These are phyloP conservation scores for Vitis hybrid DNA, from an alignment of 177 flowering plant genomes.

Conservation along the genomic window DNA sequence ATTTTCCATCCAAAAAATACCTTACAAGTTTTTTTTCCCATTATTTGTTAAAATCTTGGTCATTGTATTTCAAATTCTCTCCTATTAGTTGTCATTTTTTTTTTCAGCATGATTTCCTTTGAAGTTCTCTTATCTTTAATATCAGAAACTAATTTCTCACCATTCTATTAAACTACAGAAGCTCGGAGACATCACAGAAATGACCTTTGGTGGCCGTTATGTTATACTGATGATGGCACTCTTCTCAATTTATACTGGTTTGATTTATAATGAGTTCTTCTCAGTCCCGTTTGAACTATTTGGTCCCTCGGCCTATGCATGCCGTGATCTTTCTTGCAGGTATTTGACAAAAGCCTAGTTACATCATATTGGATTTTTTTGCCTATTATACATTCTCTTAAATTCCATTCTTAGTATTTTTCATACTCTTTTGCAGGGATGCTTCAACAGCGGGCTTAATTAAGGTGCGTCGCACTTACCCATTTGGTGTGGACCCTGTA, in stretches of 20 bases:
- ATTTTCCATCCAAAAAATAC: not conserved
- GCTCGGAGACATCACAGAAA: constrained; percentile 90
- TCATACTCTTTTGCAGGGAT: constrained; percentile 45
- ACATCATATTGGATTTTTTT: not conserved
- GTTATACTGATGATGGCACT: constrained; percentile 88
- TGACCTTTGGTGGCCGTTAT: constrained; percentile 97
- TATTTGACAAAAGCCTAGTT: constrained; percentile 17
- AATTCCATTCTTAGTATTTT: not conserved
- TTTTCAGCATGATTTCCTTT: not conserved
- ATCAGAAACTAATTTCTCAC: constrained; percentile 8
- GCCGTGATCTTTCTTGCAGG: constrained; percentile 92
- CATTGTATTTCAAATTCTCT: not conserved
- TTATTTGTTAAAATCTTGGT: not conserved
- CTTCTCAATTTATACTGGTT: constrained; percentile 94
- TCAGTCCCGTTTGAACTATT: constrained; percentile 89
- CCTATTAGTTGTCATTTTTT: not conserved
- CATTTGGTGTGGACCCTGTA: constrained; percentile 90
- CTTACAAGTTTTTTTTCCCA: not conserved
- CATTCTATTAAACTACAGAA: constrained; percentile 50
- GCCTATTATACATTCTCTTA: not conserved
- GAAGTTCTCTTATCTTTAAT: not conserved
- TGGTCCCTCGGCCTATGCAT: constrained; percentile 84
- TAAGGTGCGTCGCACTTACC: constrained; percentile 76
- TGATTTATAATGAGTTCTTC: constrained; percentile 94
- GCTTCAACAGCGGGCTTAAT: constrained; percentile 79